phyloP scores from a whole-genome alignment of 148 eudicot genomes.

The Nepenthes gracilis region DNA sequence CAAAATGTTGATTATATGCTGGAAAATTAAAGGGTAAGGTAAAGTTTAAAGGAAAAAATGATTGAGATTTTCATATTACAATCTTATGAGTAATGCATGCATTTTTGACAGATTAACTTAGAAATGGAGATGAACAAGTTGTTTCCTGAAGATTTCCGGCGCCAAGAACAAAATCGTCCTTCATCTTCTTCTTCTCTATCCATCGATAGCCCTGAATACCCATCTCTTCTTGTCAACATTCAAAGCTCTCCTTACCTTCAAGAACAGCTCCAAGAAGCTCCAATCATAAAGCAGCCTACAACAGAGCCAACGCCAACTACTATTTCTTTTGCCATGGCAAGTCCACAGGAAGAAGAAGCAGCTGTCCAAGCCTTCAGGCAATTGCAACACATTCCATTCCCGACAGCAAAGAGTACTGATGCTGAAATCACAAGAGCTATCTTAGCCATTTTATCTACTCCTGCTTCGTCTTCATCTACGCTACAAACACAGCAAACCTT shows the following conservation, averaged over 20 bases:
- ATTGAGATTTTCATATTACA: too few species aligned
- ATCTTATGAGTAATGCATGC: not conserved
- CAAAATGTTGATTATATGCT: not conserved
- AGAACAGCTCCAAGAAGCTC: constrained; percentile 8
- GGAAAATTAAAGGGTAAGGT: too few species aligned
- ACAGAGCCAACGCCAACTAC: constrained; percentile 6
- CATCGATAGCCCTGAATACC: constrained; percentile 41
- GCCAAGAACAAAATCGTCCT: constrained; percentile 20
- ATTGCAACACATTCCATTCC: constrained; percentile 19
- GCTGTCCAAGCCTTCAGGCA: constrained; percentile 16
- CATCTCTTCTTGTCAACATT: constrained; percentile 24
- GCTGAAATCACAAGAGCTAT: constrained; percentile 52
- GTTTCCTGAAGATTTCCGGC: constrained; percentile 30
- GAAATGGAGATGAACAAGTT: constrained; percentile 40
- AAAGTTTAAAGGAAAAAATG: too few species aligned
- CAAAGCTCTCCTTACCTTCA: not conserved
- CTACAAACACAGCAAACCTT: not conserved
- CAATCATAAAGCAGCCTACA: not conserved
- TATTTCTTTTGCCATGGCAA: not conserved
- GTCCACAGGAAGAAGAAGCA: not conserved
- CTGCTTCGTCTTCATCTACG: not conserved
- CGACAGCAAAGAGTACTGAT: constrained; percentile 35
- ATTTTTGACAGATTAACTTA: constrained; percentile 27
- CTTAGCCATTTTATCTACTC: constrained; percentile 15
- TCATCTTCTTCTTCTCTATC: constrained; percentile 51